Conservation (phyloP, 1,284 basidiomycete species). For the Termitomyces sp. region DNA sequence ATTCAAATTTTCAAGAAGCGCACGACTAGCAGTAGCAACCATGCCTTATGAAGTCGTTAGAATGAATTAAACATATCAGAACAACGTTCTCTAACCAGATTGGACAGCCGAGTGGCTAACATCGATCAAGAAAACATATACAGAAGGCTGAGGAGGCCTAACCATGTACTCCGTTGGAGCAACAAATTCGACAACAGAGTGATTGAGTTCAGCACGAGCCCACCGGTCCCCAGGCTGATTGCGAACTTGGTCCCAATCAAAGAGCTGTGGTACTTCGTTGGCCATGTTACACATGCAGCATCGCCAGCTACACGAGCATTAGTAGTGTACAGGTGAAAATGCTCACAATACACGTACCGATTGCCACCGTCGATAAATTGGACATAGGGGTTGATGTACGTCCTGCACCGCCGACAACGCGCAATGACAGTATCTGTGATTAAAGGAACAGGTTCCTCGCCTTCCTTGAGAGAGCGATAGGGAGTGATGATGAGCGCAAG, state of each 20-base stretch:
- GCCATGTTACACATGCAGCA: slow-evolving; percentile 99
- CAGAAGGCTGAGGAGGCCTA: slow-evolving; percentile 94
- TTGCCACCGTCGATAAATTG: slow-evolving; percentile 98
- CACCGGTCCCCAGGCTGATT: slow-evolving; percentile 96
- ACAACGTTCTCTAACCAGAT: slow-evolving; percentile 46
- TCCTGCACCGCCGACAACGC: slow-evolving; percentile 93
- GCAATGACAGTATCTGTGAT: slow-evolving; percentile 95
- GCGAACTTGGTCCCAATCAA: slow-evolving; percentile 95
- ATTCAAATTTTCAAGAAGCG: slow-evolving; percentile 92
- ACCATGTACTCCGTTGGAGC: slow-evolving; percentile 99
- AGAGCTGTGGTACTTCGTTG: slow-evolving; percentile 97
- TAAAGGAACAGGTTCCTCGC: slow-evolving; percentile 79
- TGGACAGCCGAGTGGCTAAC: slow-evolving; percentile 91
- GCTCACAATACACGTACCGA: slow-evolving; percentile 43
- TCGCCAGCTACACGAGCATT: slow-evolving; percentile 67
- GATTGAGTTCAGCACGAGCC: slow-evolving; percentile 90
- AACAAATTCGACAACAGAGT: slow-evolving; percentile 92
- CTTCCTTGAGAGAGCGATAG: slow-evolving; percentile 78
- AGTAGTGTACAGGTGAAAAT: neutral
- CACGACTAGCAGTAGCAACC: slow-evolving; percentile 96
- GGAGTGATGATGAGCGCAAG: slow-evolving; percentile 90
- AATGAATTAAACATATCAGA: neutral
- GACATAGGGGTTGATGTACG: slow-evolving; percentile 99
- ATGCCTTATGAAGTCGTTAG: slow-evolving; percentile 55
- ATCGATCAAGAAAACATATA: slow-evolving; percentile 97